Base-by-base conservation (phyloP, 2,329 filamentous ascomycete species). In the Biscogniauxia marginata region DNA sequence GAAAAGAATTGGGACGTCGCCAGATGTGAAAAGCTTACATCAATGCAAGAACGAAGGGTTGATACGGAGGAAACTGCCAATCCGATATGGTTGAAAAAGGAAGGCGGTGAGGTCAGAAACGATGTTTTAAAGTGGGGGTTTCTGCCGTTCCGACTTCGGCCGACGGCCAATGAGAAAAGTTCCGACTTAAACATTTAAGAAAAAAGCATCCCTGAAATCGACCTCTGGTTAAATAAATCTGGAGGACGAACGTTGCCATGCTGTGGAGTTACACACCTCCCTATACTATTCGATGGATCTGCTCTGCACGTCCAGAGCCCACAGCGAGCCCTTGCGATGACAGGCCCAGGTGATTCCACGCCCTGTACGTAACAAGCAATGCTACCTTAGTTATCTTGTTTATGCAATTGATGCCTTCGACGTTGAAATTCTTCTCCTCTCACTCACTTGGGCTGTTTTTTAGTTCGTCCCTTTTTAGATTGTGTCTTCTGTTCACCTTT, bases 321-420 rank as follows among this genome's bases (percentile, higher is more conserved):
- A 25, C 7, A 34, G 22, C 46, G 50, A 59, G 60, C 57, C 62
- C 60, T 60, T 46, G 55, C 50, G 21, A 71, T 71, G 68, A 54
- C 65, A 55, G 60, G 61, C 48, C 46, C 51, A 50, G 65, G 57
- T 56, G 63, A 50, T 51, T 48, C 53, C 49, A 61, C 65, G 60
- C 67, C 67, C 60, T 66, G 68, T 71, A 69, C 57, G 65, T 65
- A 60, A 52, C 54, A 48, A 55, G 50, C 24, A 52, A 45, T 43
- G 25, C 47, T 47, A 46, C 20, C 21, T 22, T 49, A 55, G 20
- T 22, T 45, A 50, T 50, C 22, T 54, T n/a, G n/a, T n/a, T n/a
- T n/a, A n/a, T n/a, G n/a, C n/a, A n/a, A n/a, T n/a, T n/a, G n/a
- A n/a, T n/a, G n/a, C n/a, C n/a, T n/a, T n/a, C n/a, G n/a, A n/a